phyloP scores from a whole-genome alignment of 139 green algal species.

The Chlorella sp. region DNA sequence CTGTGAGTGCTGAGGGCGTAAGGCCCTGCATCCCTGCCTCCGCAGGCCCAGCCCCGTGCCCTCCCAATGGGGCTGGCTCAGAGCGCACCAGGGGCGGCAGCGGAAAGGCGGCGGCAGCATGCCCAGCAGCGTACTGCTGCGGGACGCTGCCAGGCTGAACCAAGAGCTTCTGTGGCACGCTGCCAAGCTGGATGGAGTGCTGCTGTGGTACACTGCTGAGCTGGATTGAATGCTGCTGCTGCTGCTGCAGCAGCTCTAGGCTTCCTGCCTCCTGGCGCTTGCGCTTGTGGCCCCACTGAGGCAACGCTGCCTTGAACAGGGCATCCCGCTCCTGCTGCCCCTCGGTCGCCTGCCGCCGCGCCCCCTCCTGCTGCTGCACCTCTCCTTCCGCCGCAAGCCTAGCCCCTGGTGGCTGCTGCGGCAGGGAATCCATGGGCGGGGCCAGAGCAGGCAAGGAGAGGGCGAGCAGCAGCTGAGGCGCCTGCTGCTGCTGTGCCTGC shows the following conservation, averaged over 20 bases:
- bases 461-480: neutral
- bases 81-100: no score
- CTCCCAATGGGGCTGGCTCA: no score
- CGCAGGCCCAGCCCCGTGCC: no score
- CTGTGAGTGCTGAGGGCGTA: no score
- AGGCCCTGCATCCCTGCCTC: no score
- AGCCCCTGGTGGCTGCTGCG: neutral
- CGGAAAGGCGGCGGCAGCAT: no score
- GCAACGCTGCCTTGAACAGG: neutral
- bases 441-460: neutral
- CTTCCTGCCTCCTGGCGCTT: no score
- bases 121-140: no score
- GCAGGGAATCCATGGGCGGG: no score
- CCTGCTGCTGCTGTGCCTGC: conserved; percentile 1
- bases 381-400: neutral
- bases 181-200: neutral
- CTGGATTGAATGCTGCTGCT: neutral
- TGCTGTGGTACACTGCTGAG: neutral
- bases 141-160: neutral
- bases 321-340: no score
- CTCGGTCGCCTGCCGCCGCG: no score
- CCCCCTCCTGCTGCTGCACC: neutral
- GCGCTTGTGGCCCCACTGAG: neutral
- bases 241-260: neutral
- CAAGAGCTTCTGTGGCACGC: no score